Percentiles rank a stretch among this genome's conserved stretches.
These are phyloP conservation scores for Paralagenidium karlingii DNA, from an alignment of 352 stramenopile genomes.

Conservation along the genomic window DNA sequence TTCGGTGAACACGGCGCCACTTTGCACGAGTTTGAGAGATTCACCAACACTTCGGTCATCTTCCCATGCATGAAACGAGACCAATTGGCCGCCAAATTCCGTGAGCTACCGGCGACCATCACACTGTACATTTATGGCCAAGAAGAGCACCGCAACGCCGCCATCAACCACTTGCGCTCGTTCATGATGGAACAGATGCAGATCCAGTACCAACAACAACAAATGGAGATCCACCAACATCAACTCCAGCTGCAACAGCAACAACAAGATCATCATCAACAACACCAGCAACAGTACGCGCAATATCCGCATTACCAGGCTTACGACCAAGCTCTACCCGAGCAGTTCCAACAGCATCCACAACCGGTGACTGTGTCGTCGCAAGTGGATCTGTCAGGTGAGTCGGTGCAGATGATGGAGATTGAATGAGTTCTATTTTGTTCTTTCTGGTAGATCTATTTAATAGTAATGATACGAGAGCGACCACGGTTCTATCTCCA, in stretches of 20 bases:
- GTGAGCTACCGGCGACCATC: conserved; percentile 10
- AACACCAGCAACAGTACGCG: conserved; percentile 16
- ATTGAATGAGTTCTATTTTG: conserved; percentile 33
- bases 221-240: conserved; percentile 17
- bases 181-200: conserved; percentile 54
- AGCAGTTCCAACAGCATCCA: conserved; percentile 7
- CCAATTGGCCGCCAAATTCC: neutral
- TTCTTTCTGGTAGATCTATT: no score
- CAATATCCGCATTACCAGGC: conserved; percentile 6
- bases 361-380: conserved; percentile 3
- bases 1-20: conserved; percentile 56
- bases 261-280: conserved; percentile 20
- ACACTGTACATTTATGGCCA: conserved; percentile 74
- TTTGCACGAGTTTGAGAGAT: conserved; percentile 65
- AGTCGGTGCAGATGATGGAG: conserved; percentile 50
- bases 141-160: conserved; percentile 33
- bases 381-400: conserved; percentile 1
- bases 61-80: conserved; percentile 14
- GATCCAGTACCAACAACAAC: no score
- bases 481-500: conserved; percentile 45
- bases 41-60: conserved; percentile 67
- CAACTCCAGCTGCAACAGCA: conserved; percentile 24
- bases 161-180: conserved; percentile 38
- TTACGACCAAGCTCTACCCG: conserved; percentile 6
- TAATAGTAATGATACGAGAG: neutral